These are phyloP conservation scores for Phytopythium chamaehyphon DNA, from an alignment of 352 stramenopile genomes.

Conservation along the genomic window DNA sequence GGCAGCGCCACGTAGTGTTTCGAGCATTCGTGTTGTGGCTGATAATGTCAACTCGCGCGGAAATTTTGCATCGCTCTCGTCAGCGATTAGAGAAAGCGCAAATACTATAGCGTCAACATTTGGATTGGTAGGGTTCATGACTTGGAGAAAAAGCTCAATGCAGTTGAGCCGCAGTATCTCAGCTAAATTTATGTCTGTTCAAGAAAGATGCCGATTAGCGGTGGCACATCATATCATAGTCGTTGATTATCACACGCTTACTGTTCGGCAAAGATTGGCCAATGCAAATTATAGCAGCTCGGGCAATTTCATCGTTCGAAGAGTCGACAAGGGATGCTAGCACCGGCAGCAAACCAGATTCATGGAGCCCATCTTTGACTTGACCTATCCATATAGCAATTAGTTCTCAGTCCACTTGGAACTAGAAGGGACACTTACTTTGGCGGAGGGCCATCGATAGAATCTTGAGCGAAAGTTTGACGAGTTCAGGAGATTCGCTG, in stretches of 20 bases:
- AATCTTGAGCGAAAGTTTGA: conserved; percentile 46
- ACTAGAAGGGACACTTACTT: conserved; percentile 16
- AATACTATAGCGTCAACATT: conserved; percentile 48
- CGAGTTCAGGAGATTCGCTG: conserved; percentile 25
- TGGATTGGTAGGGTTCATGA: conserved; percentile 37
- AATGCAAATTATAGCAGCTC: conserved; percentile 48
- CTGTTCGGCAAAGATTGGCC: conserved; percentile 51
- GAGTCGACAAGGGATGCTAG: conserved; percentile 44
- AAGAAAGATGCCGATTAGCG: no score
- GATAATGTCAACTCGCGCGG: conserved; percentile 34
- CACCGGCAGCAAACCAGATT: conserved; percentile 30
- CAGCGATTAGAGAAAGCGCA: conserved; percentile 51
- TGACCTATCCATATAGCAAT: neutral
- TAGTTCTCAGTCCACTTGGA: no score
- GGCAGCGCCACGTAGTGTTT: conserved; percentile 56
- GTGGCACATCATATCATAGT: neutral
- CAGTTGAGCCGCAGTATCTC: conserved; percentile 49
- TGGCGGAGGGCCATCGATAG: conserved; percentile 43
- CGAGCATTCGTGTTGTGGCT: conserved; percentile 40
- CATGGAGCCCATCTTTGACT: conserved; percentile 29
- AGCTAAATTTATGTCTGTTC: conserved; percentile 45
- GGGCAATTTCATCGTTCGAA: conserved; percentile 28
- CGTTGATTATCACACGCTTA: conserved; percentile 8
- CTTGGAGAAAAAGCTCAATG: conserved; percentile 49
- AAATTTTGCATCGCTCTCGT: conserved; percentile 50